Evolutionary conservation across 495 filamentous ascomycete species (phyloP).

Genomic region (Penicillium verhagenii): DNA sequence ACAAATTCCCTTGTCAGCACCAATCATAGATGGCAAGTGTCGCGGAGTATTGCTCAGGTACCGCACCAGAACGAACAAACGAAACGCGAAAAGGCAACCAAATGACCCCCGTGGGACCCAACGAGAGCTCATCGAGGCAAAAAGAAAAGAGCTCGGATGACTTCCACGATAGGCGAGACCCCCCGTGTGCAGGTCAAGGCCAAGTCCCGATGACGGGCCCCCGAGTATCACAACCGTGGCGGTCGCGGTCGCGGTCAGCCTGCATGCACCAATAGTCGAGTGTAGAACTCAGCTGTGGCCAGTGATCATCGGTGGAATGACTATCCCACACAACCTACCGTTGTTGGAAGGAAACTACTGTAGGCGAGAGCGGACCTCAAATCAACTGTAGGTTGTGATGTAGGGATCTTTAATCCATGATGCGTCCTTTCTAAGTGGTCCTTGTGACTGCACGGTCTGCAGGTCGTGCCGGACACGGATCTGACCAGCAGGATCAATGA

Average conservation of each 20-base stretch:
- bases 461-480: conserved; percentile 13
- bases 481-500: not conserved
- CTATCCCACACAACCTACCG: not conserved
- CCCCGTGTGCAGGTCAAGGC: conserved; percentile 18
- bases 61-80: not conserved
- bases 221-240: conserved; percentile 23
- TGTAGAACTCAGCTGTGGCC: conserved; percentile 20
- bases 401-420: conserved; percentile 8
- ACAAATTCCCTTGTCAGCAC: not conserved
- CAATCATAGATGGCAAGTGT: not conserved
- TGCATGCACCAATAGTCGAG: conserved; percentile 31
- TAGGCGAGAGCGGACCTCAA: conserved; percentile 3
- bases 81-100: not conserved
- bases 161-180: conserved; percentile 25
- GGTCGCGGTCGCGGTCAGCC: conserved; percentile 21
- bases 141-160: conserved; percentile 11
- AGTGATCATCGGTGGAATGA: conserved; percentile 21
- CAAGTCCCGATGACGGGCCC: conserved; percentile 17
- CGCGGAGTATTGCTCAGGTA: conserved; percentile 4
- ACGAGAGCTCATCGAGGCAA: not conserved
- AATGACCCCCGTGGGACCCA: not conserved
- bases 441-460: conserved; percentile 15
- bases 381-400: too few species aligned
- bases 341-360: too few species aligned
- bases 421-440: too few species aligned